Percentiles rank a stretch among this genome's conserved stretches.
phyloP scores from a whole-genome alignment of 176 grass and related monocot species.

The Oryza meyeriana region DNA sequence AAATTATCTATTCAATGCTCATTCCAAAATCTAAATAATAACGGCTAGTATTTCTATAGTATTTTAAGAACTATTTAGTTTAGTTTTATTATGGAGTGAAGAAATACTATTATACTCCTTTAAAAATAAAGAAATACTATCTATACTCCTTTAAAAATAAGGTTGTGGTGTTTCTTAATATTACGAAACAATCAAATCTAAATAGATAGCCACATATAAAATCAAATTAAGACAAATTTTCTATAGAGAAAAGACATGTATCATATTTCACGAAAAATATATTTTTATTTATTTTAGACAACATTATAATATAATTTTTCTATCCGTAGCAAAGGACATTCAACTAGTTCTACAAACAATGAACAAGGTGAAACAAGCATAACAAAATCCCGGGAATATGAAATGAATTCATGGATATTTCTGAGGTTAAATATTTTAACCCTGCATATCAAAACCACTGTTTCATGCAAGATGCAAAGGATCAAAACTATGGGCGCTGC shows the following conservation, averaged over 20 bases:
- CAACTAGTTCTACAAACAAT: not conserved
- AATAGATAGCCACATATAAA: no score
- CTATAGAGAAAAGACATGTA: no score
- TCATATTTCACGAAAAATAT: no score
- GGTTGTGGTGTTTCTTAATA: no score
- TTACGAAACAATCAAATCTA: no score
- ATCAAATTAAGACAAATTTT: no score
- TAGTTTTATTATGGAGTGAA: not conserved
- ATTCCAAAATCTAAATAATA: not conserved
- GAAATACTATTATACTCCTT: no score
- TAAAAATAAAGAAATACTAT: no score
- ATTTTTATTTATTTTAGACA: no score
- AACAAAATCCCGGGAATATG: not conserved
- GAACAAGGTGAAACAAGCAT: not conserved
- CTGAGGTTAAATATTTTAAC: not conserved
- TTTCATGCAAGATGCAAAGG: not conserved
- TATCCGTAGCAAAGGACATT: no score
- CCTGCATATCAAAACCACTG: not conserved
- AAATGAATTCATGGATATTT: not conserved
- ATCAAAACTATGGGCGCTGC: not conserved
- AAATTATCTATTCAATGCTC: not conserved
- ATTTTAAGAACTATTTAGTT: not conserved
- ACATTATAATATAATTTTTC: no score
- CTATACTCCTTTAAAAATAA: no score
- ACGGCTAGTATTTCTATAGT: not conserved